A percentile compares a stretch with the other conserved stretches of the same genome.
Evolutionary conservation across 129 eudicot genomes (phyloP).

Genomic region (Ambrosia trifida): DNA sequence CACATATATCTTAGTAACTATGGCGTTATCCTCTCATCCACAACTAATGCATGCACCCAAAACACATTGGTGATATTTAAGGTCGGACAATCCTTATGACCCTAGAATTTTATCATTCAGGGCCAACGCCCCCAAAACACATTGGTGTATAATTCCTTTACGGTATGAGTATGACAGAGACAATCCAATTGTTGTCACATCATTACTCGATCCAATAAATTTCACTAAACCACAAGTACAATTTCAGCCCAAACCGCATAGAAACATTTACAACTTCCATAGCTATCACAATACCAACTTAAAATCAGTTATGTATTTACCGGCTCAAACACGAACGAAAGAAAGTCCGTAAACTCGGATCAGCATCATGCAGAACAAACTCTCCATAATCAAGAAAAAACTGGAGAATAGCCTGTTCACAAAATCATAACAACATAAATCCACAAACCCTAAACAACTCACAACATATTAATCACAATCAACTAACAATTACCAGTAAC

Average conservation of each 20-base stretch:
- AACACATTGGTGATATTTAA: not conserved
- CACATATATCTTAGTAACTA: not conserved
- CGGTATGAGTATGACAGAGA: not conserved
- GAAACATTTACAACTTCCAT: not conserved
- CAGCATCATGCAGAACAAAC: conserved; percentile 83
- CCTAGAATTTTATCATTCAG: too few relatives aligned
- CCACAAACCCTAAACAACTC: not conserved
- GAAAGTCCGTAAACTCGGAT: conserved; percentile 79
- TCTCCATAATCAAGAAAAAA: conserved; percentile 91
- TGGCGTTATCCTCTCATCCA: not conserved
- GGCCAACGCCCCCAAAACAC: too few relatives aligned
- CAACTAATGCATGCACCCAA: not conserved
- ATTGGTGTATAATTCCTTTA: not conserved
- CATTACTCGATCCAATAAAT: not conserved
- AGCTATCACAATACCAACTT: not conserved
- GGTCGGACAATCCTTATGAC: not conserved
- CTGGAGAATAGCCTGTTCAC: conserved; percentile 76
- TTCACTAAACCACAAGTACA: not conserved
- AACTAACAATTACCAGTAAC: conserved; percentile 48
- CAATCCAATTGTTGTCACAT: not conserved
- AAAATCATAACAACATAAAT: not conserved
- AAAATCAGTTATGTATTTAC: conserved; percentile 39
- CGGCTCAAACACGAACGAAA: conserved; percentile 94
- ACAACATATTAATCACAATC: not conserved
- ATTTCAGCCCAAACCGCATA: not conserved